Evolutionary conservation across 2,329 filamentous ascomycete genomes (phyloP).

Genomic region (Clonostachys chloroleuca): DNA sequence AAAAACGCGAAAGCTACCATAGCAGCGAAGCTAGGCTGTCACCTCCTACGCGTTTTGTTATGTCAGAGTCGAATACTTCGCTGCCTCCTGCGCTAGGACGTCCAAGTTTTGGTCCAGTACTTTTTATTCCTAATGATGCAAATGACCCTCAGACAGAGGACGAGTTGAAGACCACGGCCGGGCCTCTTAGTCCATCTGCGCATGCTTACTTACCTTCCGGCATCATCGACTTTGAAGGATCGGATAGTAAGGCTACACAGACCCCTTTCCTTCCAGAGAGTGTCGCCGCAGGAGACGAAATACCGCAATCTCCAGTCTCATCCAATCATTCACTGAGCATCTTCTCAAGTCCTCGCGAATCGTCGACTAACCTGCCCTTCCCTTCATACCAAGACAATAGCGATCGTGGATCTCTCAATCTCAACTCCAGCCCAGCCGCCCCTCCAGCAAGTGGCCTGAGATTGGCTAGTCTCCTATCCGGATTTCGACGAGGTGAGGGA

Average conservation of each 20-base stretch:
- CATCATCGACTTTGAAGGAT: slow-evolving; percentile 60
- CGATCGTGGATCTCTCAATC: slow-evolving; percentile 36
- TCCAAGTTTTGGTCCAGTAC: slow-evolving; percentile 39
- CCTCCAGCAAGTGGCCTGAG: slow-evolving; percentile 22
- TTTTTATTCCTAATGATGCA: slow-evolving; percentile 43
- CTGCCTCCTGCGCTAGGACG: slow-evolving; percentile 2
- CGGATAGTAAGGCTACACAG: slow-evolving; percentile 38
- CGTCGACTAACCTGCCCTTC: slow-evolving; percentile 53
- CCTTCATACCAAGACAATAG: slow-evolving; percentile 40
- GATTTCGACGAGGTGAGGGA: slow-evolving; percentile 55
- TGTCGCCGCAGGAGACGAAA: slow-evolving; percentile 24
- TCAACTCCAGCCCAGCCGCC: slow-evolving; percentile 32
- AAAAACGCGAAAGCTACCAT: slow-evolving; percentile 42
- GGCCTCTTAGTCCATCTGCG: slow-evolving; percentile 74
- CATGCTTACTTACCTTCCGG: slow-evolving; percentile 67
- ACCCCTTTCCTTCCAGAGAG: slow-evolving; percentile 26
- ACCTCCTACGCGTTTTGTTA: slow-evolving; percentile 31
- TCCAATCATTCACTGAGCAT: slow-evolving; percentile 52
- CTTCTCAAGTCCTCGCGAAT: slow-evolving; percentile 58
- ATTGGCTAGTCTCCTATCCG: slow-evolving; percentile 51
- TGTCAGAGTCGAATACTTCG: slow-evolving; percentile 22
- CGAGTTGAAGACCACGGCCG: slow-evolving; percentile 57
- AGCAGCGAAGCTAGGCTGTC: slow-evolving; percentile 36
- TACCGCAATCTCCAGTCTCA: slow-evolving; percentile 57
- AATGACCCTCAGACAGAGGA: slow-evolving; percentile 51